Percentiles rank a stretch among this genome's conserved stretches.
Evolutionary conservation across 352 stramenopile species (phyloP).

Genomic region (Phytophthora boehmeriae): DNA sequence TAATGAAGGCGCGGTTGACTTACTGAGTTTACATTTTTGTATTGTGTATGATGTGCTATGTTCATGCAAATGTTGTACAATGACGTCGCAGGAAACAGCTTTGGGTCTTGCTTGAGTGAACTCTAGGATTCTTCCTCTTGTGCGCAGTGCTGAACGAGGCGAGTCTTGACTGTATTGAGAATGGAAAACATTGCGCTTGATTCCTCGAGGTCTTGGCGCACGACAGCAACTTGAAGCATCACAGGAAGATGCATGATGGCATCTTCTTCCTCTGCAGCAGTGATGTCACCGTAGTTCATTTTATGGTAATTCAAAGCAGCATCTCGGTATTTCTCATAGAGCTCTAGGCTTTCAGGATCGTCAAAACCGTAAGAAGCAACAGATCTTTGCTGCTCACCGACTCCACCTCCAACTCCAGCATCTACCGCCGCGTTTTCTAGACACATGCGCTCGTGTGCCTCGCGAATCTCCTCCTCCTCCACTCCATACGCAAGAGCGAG

Average conservation of each 20-base stretch:
- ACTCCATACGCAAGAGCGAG: slow-evolving; percentile 79
- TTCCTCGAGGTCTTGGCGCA: slow-evolving; percentile 78
- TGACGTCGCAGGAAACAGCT: too few species aligned
- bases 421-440: slow-evolving; percentile 74
- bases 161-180: slow-evolving; percentile 72
- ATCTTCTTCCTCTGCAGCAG: slow-evolving; percentile 84
- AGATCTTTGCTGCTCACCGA: slow-evolving; percentile 54
- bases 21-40: slow-evolving; percentile 11
- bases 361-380: slow-evolving; percentile 74
- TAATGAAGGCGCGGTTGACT: not conserved
- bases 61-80: slow-evolving; percentile 26
- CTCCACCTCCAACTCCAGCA: slow-evolving; percentile 76
- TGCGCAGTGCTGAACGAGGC: slow-evolving; percentile 62
- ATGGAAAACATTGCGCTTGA: slow-evolving; percentile 76
- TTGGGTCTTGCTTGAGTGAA: not conserved
- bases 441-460: slow-evolving; percentile 85
- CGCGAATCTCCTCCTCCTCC: slow-evolving; percentile 77
- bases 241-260: slow-evolving; percentile 91
- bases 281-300: slow-evolving; percentile 86
- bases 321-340: slow-evolving; percentile 89
- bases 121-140: slow-evolving; percentile 55
- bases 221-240: slow-evolving; percentile 82
- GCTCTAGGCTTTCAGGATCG: slow-evolving; percentile 71
- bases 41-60: slow-evolving; percentile 1
- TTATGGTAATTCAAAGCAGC: slow-evolving; percentile 82